phyloP scores from a whole-genome alignment of 1,284 basidiomycete genomes.

The Ganoderma lucidum region DNA sequence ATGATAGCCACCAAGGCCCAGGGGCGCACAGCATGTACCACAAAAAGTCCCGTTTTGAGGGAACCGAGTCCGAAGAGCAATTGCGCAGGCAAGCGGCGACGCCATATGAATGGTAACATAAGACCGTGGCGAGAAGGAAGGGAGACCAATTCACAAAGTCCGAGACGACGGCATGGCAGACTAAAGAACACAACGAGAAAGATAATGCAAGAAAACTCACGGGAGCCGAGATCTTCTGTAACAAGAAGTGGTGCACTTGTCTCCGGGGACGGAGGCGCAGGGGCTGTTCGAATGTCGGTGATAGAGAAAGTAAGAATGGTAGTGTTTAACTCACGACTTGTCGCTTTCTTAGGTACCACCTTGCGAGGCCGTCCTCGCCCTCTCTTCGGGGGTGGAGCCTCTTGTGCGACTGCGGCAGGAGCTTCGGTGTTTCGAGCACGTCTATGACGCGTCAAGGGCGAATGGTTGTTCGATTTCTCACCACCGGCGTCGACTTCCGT shows the following conservation, averaged over 20 bases:
- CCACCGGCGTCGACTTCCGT: slow-evolving; percentile 6
- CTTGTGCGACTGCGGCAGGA: not conserved
- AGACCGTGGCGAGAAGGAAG: no score
- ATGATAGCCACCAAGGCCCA: no score
- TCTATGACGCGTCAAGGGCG: not conserved
- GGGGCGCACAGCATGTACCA: no score
- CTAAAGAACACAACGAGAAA: not conserved
- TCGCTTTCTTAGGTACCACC: not conserved
- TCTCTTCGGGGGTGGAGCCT: not conserved
- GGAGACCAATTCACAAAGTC: no score
- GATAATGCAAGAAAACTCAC: not conserved
- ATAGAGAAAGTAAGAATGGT: not conserved
- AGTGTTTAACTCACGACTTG: not conserved
- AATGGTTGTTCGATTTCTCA: not conserved
- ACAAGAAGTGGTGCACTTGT: not conserved
- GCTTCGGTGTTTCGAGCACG: slow-evolving; percentile 3
- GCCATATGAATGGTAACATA: no score
- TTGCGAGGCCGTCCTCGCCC: slow-evolving; percentile 12
- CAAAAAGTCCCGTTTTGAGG: no score
- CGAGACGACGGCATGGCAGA: no score
- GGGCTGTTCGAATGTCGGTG: not conserved
- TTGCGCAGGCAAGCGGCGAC: no score
- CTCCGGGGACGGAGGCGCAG: not conserved
- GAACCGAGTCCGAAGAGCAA: no score
- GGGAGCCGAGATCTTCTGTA: not conserved